phyloP scores from a whole-genome alignment of 1,139 yeast species.

The Geotrichum armillariae region DNA sequence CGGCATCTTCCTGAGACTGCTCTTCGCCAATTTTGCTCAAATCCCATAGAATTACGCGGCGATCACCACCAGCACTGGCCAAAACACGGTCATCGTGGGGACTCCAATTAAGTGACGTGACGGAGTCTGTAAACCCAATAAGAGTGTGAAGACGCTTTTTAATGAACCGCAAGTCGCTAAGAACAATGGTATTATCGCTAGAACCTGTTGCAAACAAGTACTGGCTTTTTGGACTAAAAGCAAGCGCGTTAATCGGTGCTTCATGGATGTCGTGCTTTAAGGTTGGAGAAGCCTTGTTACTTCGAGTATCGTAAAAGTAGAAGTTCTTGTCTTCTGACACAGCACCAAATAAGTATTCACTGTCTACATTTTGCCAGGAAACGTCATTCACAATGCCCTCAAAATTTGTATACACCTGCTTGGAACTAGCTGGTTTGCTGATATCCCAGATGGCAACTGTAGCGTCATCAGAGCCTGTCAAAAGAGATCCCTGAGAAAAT shows the following conservation, averaged over 20 bases:
- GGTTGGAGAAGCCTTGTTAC: slow-evolving; percentile 6
- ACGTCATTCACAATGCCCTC: slow-evolving; percentile 43
- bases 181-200: slow-evolving; percentile 52
- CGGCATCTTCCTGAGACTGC: slow-evolving; percentile 44
- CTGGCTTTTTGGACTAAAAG: slow-evolving; percentile 58
- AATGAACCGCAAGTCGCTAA: slow-evolving; percentile 68
- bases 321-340: slow-evolving; percentile 72
- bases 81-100: slow-evolving; percentile 54
- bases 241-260: slow-evolving; percentile 62
- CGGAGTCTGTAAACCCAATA: slow-evolving; percentile 57
- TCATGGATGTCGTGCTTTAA: slow-evolving; percentile 30
- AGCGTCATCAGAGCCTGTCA: slow-evolving; percentile 69
- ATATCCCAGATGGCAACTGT: slow-evolving; percentile 64
- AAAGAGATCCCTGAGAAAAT: slow-evolving; percentile 44
- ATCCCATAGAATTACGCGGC: slow-evolving; percentile 75
- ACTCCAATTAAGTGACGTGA: slow-evolving; percentile 80
- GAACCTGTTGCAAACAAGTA: slow-evolving; percentile 71
- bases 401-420: slow-evolving; percentile 29
- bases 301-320: slow-evolving; percentile 58
- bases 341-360: slow-evolving; percentile 57
- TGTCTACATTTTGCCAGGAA: slow-evolving; percentile 48
- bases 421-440: slow-evolving; percentile 27
- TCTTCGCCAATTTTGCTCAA: slow-evolving; percentile 46
- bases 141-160: slow-evolving; percentile 38
- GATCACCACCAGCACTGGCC: slow-evolving; percentile 75